A percentile compares a stretch with the other conserved stretches of the same genome.
Conservation (phyloP, 768 basidiomycete genomes). For the Suillus bovinus region DNA sequence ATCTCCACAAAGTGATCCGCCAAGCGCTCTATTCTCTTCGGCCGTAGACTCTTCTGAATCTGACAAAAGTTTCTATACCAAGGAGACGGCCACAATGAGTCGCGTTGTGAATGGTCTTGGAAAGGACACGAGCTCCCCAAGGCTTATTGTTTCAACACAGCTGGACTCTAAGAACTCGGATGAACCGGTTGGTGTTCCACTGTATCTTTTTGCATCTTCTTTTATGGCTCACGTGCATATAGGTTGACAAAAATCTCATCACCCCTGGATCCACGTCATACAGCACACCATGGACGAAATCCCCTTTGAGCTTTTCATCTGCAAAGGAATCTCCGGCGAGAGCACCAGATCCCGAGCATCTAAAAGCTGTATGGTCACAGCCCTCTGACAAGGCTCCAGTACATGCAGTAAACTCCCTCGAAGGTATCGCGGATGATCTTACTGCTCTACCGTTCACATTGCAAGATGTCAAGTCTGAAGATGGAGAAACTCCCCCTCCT, state of each 20-base stretch:
- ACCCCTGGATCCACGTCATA: conserved; percentile 46
- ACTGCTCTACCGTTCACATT: conserved; percentile 77
- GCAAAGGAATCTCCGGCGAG: conserved; percentile 70
- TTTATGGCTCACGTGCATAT: conserved; percentile 17
- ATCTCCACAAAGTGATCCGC: conserved; percentile 17
- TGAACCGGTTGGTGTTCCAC: conserved; percentile 47
- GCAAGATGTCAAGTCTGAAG: conserved; percentile 86
- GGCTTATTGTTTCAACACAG: conserved; percentile 26
- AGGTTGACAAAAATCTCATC: conserved; percentile 47
- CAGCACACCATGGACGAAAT: conserved; percentile 52
- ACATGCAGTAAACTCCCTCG: conserved; percentile 75
- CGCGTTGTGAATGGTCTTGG: conserved; percentile 15
- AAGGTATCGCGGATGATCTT: conserved; percentile 82
- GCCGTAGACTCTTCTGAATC: conserved; percentile 15
- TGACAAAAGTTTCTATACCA: conserved; percentile 8
- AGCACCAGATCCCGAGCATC: conserved; percentile 77
- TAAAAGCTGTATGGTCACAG: conserved; percentile 85
- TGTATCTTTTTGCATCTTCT: conserved; percentile 5
- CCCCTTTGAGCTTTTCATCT: conserved; percentile 45
- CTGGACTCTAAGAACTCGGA: conserved; percentile 53
- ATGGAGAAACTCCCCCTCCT: conserved; percentile 78
- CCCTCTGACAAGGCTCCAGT: conserved; percentile 68
- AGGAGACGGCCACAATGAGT: conserved; percentile 15
- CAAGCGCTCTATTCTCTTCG: conserved; percentile 27
- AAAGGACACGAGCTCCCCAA: conserved; percentile 16